A percentile compares a stretch with the other conserved stretches of the same genome.
Evolutionary conservation across 257 asterid species (phyloP).

Genomic region (Eucommia ulmoides): DNA sequence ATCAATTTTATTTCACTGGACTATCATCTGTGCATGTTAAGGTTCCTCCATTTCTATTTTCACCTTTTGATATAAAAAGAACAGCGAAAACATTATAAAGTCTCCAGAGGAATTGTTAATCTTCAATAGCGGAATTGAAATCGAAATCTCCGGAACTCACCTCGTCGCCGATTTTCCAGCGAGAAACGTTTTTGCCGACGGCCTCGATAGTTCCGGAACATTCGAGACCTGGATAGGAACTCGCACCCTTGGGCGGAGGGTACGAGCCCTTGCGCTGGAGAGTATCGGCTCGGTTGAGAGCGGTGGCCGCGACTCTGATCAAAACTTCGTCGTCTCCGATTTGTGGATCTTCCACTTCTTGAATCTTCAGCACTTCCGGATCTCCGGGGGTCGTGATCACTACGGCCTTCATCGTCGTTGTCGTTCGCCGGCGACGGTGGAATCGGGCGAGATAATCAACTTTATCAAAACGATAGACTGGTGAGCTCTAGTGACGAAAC

Average conservation of each 20-base stretch:
- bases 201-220: constrained; percentile 82
- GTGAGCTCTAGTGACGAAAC: background rate
- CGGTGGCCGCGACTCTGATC: constrained; percentile 70
- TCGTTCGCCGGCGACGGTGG: background rate
- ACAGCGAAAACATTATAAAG: too few species aligned
- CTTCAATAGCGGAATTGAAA: too few species aligned
- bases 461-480: background rate
- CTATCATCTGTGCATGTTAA: too few species aligned
- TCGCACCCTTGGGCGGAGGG: constrained; percentile 67
- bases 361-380: constrained; percentile 63
- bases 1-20: too few species aligned
- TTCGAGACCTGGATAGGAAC: constrained; percentile 79
- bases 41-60: too few species aligned
- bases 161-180: constrained; percentile 92
- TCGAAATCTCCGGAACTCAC: constrained; percentile 25
- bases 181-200: constrained; percentile 51
- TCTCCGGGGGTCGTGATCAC: constrained; percentile 68
- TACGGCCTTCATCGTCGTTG: constrained; percentile 61
- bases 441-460: background rate
- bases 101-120: too few species aligned
- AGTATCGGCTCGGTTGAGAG: constrained; percentile 76
- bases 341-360: constrained; percentile 59
- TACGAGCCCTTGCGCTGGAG: constrained; percentile 67
- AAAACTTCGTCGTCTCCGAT: constrained; percentile 58
- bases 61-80: too few species aligned